Evolutionary conservation across 208 protist species (phyloP).

Genomic region (Crithidia fasciculata): DNA sequence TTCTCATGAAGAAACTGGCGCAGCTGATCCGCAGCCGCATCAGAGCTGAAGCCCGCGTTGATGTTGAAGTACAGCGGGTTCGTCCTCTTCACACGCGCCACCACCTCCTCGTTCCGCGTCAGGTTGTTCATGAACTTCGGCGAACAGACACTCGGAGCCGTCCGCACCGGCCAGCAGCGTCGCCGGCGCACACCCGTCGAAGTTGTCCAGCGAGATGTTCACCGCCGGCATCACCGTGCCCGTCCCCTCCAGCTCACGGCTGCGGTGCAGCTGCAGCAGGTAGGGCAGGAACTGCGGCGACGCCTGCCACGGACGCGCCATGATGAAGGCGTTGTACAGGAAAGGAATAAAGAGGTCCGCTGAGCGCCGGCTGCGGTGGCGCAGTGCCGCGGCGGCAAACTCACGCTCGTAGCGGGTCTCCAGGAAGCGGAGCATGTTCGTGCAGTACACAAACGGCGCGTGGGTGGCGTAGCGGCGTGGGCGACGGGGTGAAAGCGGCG

Average conservation of each 20-base stretch:
- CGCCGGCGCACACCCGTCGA: conserved; percentile 51
- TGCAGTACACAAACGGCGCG: conserved; percentile 71
- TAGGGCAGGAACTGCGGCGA: conserved; percentile 58
- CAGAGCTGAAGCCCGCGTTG: conserved; percentile 26
- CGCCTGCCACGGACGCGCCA: conserved; percentile 59
- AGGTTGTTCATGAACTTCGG: conserved; percentile 30
- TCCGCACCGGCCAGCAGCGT: conserved; percentile 17
- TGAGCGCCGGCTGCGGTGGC: conserved; percentile 26
- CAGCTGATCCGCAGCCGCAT: conserved; percentile 19
- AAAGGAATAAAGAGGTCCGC: conserved; percentile 55
- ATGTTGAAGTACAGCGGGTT: conserved; percentile 48
- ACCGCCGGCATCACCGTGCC: background rate
- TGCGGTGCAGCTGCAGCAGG: conserved; percentile 25
- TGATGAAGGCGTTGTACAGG: conserved; percentile 64
- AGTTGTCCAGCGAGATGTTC: conserved; percentile 51
- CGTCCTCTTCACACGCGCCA: background rate
- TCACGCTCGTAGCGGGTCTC: conserved; percentile 44
- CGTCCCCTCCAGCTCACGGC: background rate
- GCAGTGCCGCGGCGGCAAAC: conserved; percentile 27
- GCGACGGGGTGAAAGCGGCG: conserved; percentile 7
- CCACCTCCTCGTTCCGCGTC: conserved; percentile 5
- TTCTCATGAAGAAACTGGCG: conserved; percentile 20
- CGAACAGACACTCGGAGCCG: conserved; percentile 19
- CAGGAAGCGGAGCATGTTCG: conserved; percentile 50
- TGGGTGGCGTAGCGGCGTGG: conserved; percentile 49